Percentiles rank a stretch among this genome's conserved stretches.
These are phyloP conservation scores for Suillus subaureus DNA, from an alignment of 768 basidiomycete genomes.

Conservation along the genomic window DNA sequence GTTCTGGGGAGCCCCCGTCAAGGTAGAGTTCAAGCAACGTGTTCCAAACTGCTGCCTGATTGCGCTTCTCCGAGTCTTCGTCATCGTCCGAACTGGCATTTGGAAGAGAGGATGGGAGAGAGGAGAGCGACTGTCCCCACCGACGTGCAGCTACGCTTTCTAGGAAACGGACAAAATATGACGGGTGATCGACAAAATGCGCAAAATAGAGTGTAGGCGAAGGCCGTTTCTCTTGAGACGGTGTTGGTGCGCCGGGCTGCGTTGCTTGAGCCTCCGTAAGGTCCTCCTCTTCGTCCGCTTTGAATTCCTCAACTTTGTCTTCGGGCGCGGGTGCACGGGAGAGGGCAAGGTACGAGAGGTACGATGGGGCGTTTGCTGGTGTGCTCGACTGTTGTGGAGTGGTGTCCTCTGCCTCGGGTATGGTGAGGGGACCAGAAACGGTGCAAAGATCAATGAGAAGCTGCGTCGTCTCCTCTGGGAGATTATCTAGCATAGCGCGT, in stretches of 20 bases:
- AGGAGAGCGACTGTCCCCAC: constrained; percentile 76
- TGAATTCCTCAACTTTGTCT: constrained; percentile 19
- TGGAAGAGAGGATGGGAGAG: constrained; percentile 10
- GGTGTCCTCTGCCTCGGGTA: constrained; percentile 42
- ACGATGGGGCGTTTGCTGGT: constrained; percentile 51
- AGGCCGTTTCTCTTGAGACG: constrained; percentile 48
- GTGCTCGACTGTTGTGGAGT: constrained; percentile 25
- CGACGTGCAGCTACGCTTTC: constrained; percentile 80
- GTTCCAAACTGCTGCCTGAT: constrained; percentile 92
- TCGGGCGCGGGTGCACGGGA: constrained; percentile 50
- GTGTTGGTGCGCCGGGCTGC: constrained; percentile 29
- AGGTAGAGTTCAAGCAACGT: constrained; percentile 94
- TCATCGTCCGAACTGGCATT: constrained; percentile 34
- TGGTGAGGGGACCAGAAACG: constrained; percentile 51
- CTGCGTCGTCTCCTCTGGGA: constrained; percentile 88
- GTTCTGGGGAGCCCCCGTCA: constrained; percentile 33
- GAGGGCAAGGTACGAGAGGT: constrained; percentile 79
- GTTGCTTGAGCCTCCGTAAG: constrained; percentile 15
- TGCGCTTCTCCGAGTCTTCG: constrained; percentile 55
- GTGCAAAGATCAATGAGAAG: constrained; percentile 93
- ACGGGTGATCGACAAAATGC: constrained; percentile 89
- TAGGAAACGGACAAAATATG: constrained; percentile 82
- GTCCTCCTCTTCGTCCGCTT: constrained; percentile 21
- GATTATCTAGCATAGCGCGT: constrained; percentile 75
- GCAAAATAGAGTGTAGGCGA: constrained; percentile 90